Evolutionary conservation across 495 filamentous ascomycete species (phyloP).

Genomic region (Xylaria acuta): DNA sequence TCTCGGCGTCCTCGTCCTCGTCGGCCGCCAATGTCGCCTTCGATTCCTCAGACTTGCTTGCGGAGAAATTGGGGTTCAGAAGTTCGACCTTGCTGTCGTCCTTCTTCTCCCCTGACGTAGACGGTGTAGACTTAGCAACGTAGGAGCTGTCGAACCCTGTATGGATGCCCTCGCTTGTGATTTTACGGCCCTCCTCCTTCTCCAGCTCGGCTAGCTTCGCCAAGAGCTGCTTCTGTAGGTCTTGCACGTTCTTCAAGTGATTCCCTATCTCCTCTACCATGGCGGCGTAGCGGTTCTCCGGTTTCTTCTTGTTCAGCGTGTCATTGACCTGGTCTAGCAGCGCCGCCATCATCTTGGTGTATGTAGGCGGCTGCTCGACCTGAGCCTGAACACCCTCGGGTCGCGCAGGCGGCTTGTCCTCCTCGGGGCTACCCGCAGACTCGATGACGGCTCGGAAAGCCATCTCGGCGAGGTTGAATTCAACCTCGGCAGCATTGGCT

Average conservation of each 20-base stretch:
- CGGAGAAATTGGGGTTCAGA: conserved; percentile 69
- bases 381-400: conserved; percentile 77
- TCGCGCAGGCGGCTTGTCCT: conserved; percentile 77
- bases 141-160: conserved; percentile 89
- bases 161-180: conserved; percentile 90
- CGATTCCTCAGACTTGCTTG: conserved; percentile 30
- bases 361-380: conserved; percentile 75
- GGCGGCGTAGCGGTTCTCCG: conserved; percentile 67
- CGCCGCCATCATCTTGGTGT: conserved; percentile 93
- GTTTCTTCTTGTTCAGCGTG: conserved; percentile 74
- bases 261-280: conserved; percentile 77
- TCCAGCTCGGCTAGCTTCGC: conserved; percentile 80
- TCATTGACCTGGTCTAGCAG: conserved; percentile 94
- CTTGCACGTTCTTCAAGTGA: conserved; percentile 78
- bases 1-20: conserved; percentile 64
- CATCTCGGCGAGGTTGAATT: conserved; percentile 73
- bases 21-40: conserved; percentile 48
- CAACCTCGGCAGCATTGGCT: conserved; percentile 69
- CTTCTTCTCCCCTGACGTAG: conserved; percentile 49
- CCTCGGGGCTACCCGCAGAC: conserved; percentile 62
- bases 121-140: conserved; percentile 64
- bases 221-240: conserved; percentile 75
- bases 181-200: conserved; percentile 85
- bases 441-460: conserved; percentile 90
- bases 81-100: conserved; percentile 70